Conservation (phyloP, 169 alveolate genomes). For the Plasmodium gonderi region DNA sequence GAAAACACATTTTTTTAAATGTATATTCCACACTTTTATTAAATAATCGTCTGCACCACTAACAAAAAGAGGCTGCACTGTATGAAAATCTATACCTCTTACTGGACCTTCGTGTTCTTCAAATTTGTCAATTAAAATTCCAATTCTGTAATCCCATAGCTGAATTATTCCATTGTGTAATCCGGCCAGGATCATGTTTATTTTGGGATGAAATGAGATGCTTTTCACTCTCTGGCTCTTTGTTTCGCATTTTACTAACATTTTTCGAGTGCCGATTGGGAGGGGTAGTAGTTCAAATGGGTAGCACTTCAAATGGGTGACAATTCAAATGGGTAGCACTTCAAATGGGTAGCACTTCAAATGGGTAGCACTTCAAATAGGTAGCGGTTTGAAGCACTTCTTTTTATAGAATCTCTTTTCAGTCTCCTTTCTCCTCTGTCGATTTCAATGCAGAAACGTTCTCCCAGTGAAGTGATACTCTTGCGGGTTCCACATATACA, state of each 20-base stretch:
- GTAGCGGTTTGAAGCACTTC: too few species aligned
- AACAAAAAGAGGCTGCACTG: constrained; percentile 94
- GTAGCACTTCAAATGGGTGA: neutral
- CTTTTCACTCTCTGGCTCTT: constrained; percentile 96
- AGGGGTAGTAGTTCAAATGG: neutral
- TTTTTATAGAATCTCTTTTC: too few species aligned
- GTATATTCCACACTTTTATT: constrained; percentile 95
- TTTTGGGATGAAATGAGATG: constrained; percentile 94
- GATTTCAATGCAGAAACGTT: too few species aligned
- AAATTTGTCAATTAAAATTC: constrained; percentile 87
- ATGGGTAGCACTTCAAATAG: too few species aligned
- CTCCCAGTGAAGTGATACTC: too few species aligned
- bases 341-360: too few species aligned
- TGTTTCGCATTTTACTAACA: constrained; percentile 80
- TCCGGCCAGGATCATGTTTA: constrained; percentile 94
- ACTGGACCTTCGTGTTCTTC: constrained; percentile 98
- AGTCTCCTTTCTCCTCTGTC: neutral
- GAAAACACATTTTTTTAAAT: constrained; percentile 93
- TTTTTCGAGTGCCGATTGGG: neutral
- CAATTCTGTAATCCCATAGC: constrained; percentile 93
- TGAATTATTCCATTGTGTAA: constrained; percentile 95
- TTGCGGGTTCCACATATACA: too few species aligned
- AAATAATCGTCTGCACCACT: constrained; percentile 98
- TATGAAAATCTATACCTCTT: constrained; percentile 95
- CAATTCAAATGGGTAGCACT: too few species aligned